phyloP scores from a whole-genome alignment of 73 alveolate genomes.

The Paramecium octaurelia region DNA sequence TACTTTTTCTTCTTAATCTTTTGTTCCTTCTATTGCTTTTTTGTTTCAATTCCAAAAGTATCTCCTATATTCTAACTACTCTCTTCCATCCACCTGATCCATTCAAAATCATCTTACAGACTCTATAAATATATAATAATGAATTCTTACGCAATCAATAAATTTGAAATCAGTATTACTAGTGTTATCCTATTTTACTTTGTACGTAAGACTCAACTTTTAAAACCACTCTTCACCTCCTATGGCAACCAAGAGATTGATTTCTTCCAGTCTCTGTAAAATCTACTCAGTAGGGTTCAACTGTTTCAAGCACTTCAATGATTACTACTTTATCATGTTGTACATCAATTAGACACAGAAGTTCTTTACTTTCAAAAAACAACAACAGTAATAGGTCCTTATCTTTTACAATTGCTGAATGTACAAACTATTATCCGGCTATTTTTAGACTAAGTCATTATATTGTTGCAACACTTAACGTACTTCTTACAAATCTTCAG shows the following conservation, averaged over 20 bases:
- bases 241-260: neutral
- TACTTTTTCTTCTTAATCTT: neutral
- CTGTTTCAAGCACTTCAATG: neutral
- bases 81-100: conserved; percentile 47
- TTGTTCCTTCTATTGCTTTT: neutral
- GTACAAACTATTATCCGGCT: neutral
- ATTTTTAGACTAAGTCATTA: neutral
- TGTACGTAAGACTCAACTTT: neutral
- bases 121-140: neutral
- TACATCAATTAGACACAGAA: conserved; percentile 24
- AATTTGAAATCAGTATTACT: neutral
- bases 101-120: conserved; percentile 11
- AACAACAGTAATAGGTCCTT: neutral
- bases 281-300: neutral
- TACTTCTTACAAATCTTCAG: conserved; percentile 8
- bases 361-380: neutral
- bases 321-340: neutral
- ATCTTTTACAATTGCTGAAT: neutral
- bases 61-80: neutral
- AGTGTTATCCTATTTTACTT: neutral
- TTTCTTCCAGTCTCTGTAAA: neutral
- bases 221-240: conserved; percentile 50
- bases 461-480: neutral
- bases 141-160: neutral
- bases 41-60: neutral